Base-by-base conservation (phyloP, 768 basidiomycete genomes). In the Clavulina sp. region DNA sequence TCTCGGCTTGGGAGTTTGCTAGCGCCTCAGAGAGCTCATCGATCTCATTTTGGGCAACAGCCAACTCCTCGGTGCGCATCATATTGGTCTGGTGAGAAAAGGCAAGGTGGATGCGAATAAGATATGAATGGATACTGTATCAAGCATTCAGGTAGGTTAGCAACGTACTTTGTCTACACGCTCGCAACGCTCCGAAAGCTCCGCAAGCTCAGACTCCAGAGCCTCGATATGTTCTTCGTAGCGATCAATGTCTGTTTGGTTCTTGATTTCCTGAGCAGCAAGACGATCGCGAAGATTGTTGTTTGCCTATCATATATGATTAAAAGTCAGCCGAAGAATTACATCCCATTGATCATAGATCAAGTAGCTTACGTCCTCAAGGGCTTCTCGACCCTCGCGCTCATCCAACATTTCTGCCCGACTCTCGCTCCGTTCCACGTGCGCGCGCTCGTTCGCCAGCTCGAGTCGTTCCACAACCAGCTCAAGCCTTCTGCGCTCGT, bases 211-310 rank as follows among this genome's bases (percentile, higher is more conserved):
- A 6, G 46, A 36, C 6, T 47, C 19, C 9, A 29, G 46, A 13
- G 51, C 40, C 0, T 41, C 52, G 9, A 38, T 28, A 31, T 56
- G 49, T 41, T 64, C 61, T 1, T 49, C 48, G n/a, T 51, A 16
- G 21, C 51, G 21, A 6, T 52, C 50, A 21, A 16, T 30, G 5
- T 49, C 47, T 29, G 77, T 83, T 63, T 85, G 80, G 63, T 86
- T 81, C 26, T 87, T 85, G 56, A 89, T 87, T 62, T 78, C 72
- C 1, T 77, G 74, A 0, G 83, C 85, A 1, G 86, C 85, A 5
- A 86, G 70, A 62, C 77, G 79, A 66, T 89, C 86, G 46, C 78
- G 70, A 32, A 81, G 63, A 0, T 78, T 71, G 57, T 85, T 84
- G 47, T 36, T 32, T 32, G 33, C 52, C 49, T 54, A 9, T 9